Conservation (phyloP, 2,329 filamentous ascomycete species). For the Stachybotrys chartarum region DNA sequence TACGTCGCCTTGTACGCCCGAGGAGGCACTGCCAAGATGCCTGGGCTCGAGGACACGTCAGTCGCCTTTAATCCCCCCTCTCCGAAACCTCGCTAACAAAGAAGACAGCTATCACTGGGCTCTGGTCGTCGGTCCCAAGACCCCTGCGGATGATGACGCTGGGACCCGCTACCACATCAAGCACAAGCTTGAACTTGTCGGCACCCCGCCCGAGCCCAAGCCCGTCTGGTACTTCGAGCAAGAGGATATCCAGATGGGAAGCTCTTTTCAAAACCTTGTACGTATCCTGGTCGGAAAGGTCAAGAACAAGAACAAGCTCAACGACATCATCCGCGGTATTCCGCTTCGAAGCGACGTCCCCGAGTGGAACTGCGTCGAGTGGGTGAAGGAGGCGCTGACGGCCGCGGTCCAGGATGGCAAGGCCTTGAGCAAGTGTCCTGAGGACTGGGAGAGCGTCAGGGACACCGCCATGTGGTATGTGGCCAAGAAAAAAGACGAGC, state of each 20-base stretch:
- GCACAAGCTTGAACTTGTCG: slow-evolving; percentile 9
- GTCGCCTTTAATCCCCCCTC: background rate
- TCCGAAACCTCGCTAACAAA: background rate
- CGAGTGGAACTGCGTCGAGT: slow-evolving; percentile 24
- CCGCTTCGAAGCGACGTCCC: background rate
- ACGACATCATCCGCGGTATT: slow-evolving; percentile 15
- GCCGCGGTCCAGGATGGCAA: slow-evolving; percentile 17
- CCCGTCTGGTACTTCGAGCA: slow-evolving; percentile 20
- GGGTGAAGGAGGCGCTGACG: slow-evolving; percentile 33
- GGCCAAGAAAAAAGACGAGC: slow-evolving; percentile 26
- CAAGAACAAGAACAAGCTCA: slow-evolving; percentile 13
- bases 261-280: slow-evolving; percentile 6
- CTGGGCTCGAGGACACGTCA: slow-evolving; percentile 12
- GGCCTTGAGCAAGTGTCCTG: slow-evolving; percentile 20
- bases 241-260: slow-evolving; percentile 2
- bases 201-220: background rate
- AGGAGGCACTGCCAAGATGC: slow-evolving; percentile 8
- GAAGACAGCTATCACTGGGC: slow-evolving; percentile 26
- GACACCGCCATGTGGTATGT: slow-evolving; percentile 30
- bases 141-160: slow-evolving; percentile 5
- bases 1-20: slow-evolving; percentile 13
- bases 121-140: slow-evolving; percentile 25
- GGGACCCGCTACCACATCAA: slow-evolving; percentile 23
- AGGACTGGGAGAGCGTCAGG: slow-evolving; percentile 25
- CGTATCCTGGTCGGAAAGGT: slow-evolving; percentile 20